phyloP scores from a whole-genome alignment of 768 basidiomycete species.

The Lentinula lateritia region DNA sequence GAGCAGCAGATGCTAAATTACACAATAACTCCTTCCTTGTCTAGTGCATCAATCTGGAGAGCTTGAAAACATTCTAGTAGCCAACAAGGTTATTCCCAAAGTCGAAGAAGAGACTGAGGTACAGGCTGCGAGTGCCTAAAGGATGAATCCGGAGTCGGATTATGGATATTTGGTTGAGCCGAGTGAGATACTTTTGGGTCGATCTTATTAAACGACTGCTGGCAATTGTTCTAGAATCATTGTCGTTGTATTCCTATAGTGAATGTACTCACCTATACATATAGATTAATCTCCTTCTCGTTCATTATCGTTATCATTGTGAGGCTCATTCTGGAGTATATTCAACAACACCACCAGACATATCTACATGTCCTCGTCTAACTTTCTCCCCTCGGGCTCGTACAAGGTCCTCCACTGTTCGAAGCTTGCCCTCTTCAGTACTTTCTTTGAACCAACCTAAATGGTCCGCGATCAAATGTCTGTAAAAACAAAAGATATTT shows the following conservation, averaged over 20 bases:
- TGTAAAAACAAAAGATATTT: slow-evolving; percentile 18
- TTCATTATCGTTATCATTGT: background rate
- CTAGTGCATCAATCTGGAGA: slow-evolving; percentile 97
- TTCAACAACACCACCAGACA: slow-evolving; percentile 49
- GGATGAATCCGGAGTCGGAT: background rate
- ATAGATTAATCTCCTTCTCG: background rate
- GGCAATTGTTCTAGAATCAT: background rate
- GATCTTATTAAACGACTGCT: background rate
- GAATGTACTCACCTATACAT: slow-evolving; percentile 1
- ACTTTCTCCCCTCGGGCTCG: slow-evolving; percentile 76
- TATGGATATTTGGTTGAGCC: background rate
- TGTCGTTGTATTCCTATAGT: background rate
- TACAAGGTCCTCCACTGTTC: slow-evolving; percentile 81
- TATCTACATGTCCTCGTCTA: slow-evolving; percentile 39
- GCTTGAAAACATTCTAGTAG: slow-evolving; percentile 74
- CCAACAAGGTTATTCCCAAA: slow-evolving; percentile 65
- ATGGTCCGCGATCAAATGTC: slow-evolving; percentile 86
- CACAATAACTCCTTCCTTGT: slow-evolving; percentile 1
- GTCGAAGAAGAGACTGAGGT: slow-evolving; percentile 9
- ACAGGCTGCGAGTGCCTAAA: background rate
- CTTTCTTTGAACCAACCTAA: slow-evolving; percentile 88
- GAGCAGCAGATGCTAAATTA: background rate
- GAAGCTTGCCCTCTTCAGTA: slow-evolving; percentile 65
- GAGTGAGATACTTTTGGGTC: background rate
- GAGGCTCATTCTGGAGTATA: slow-evolving; percentile 20